Base-by-base conservation (phyloP, 225 moss, liverwort and hornwort genomes). In the Pseudoscleropodium purum region DNA sequence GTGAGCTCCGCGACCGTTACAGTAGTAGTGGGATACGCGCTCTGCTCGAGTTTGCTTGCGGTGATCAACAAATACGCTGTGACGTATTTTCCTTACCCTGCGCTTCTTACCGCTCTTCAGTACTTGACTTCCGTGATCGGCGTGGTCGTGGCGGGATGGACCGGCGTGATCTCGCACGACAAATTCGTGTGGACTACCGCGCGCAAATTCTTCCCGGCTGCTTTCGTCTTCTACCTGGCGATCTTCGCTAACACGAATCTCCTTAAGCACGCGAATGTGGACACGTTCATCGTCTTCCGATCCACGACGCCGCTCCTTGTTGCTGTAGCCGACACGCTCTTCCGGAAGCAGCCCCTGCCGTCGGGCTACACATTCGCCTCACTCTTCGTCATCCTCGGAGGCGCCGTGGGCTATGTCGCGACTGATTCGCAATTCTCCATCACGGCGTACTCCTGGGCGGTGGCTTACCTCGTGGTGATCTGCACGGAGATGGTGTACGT, bases 211-310 rank as follows among this genome's bases (percentile, higher is more conserved):
- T 92, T 95, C 70, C 94, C 95, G 29, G 95, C 95, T 21, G 95
- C 95, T 29, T 84, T 95, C n/a, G 92, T 94, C 18, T 95, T 94
- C 83, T 95, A 95, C 45, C 73, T 95, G 26, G 94, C 95, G 47
- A 94, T 95, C 68, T 95, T 95, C 61, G 90, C 95, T 20, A 95
- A 95, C 78, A 95, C 94, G 47, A 94, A 95, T 68, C 94, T 95
- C 19, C 91, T 95, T 11, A 89, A 93, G 76, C 94, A 95, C 65
- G 95, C 95, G 69, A 95, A 95, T 49, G 95, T 95, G 11, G 95
- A 95, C 73, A 95, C 95, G 2, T 95, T 95, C 70, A 95, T 95
- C 54, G 94, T 95, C 56, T 95, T 95, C 76, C 92, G 95, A 18
- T 95, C 95, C n/a, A 92, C 92, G 13, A 94, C 94, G 13, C 95